Evolutionary conservation across 805 yeast species (phyloP).

Genomic region (Candida methanosorbosa): DNA sequence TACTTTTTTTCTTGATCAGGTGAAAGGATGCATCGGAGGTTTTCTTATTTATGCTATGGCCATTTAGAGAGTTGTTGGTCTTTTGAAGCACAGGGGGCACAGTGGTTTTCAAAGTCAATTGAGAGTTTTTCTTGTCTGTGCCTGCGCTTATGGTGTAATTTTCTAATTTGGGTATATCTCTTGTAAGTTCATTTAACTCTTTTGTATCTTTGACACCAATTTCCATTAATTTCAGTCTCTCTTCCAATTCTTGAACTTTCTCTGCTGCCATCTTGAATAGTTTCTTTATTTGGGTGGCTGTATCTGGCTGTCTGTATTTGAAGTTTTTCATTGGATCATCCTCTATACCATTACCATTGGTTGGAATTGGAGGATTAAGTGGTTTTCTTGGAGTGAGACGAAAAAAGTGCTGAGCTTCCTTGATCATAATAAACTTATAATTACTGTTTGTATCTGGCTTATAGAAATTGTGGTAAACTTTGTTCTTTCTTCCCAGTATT

Average conservation of each 20-base stretch:
- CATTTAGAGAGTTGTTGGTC: too few relatives aligned
- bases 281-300: slow-evolving; percentile 8
- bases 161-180: slow-evolving; percentile 6
- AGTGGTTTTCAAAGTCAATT: slow-evolving; percentile 8
- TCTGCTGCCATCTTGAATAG: slow-evolving; percentile 9
- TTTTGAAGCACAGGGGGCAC: not conserved
- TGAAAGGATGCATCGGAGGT: slow-evolving; percentile 3
- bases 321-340: not conserved
- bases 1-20: slow-evolving; percentile 9
- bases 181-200: slow-evolving; percentile 10
- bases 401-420: slow-evolving; percentile 12
- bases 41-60: not conserved
- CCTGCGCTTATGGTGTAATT: slow-evolving; percentile 5
- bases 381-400: slow-evolving; percentile 10
- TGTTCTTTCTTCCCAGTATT: slow-evolving; percentile 32
- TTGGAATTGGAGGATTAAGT: not conserved
- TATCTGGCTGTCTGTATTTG: slow-evolving; percentile 5
- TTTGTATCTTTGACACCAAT: slow-evolving; percentile 12
- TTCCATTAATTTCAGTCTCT: slow-evolving; percentile 7
- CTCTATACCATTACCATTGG: not conserved
- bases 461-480: slow-evolving; percentile 5
- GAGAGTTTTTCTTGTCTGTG: slow-evolving; percentile 8
- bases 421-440: slow-evolving; percentile 11
- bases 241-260: slow-evolving; percentile 6
- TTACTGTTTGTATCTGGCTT: slow-evolving; percentile 4